phyloP scores from a whole-genome alignment of 805 yeast species.

The Candida chauliodis region DNA sequence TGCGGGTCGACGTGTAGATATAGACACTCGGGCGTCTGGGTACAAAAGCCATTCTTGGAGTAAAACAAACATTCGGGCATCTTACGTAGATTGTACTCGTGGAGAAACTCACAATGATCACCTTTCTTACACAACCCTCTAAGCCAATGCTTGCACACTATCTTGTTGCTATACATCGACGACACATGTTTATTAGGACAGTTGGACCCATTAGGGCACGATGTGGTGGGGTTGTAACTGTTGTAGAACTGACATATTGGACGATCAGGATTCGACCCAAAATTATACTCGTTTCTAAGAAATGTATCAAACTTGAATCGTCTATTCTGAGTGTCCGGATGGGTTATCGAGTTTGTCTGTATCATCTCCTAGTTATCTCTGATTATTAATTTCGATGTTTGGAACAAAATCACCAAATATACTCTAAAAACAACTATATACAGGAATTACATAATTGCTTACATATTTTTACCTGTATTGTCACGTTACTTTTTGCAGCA shows the following conservation, averaged over 20 bases:
- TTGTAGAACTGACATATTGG: constrained; percentile 77
- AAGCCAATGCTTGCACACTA: constrained; percentile 98
- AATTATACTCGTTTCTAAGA: constrained; percentile 71
- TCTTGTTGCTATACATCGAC: constrained; percentile 45
- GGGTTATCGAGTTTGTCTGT: constrained; percentile 35
- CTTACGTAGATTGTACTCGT: constrained; percentile 87
- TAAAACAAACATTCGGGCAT: constrained; percentile 96
- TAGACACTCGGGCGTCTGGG: constrained; percentile 91
- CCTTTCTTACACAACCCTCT: constrained; percentile 96
- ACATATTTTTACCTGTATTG: not conserved
- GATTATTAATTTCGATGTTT: not conserved
- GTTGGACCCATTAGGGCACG: constrained; percentile 80
- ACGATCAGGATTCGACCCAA: constrained; percentile 83
- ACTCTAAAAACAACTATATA: not conserved
- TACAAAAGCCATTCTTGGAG: constrained; percentile 78
- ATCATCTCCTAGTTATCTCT: no score
- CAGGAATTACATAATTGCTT: not conserved
- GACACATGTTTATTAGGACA: constrained; percentile 87
- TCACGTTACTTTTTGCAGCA: no score
- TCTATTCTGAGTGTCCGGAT: constrained; percentile 36
- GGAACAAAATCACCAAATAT: no score
- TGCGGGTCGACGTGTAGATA: constrained; percentile 89
- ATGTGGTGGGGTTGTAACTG: constrained; percentile 48
- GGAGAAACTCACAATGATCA: constrained; percentile 92
- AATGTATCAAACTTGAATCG: constrained; percentile 75